phyloP scores from a whole-genome alignment of 2,329 filamentous ascomycete genomes.

The Exserohilum turcica region DNA sequence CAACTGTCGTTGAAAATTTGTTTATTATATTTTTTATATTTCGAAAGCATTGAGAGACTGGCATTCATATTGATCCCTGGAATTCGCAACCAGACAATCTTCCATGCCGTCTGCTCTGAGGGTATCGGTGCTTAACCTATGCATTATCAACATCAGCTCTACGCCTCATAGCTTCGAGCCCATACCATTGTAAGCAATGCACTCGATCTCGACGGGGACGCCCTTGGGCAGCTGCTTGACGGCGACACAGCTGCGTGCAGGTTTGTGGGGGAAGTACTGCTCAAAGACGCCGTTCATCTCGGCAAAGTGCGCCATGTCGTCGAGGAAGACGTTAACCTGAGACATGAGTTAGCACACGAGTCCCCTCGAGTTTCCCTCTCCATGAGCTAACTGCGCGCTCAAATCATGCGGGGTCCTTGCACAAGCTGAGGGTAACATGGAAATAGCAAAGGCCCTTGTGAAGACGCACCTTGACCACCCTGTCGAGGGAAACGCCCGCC shows the following conservation, averaged over 20 bases:
- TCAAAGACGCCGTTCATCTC: conserved; percentile 86
- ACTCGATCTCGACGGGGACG: conserved; percentile 89
- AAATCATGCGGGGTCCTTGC: background rate
- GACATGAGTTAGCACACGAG: background rate
- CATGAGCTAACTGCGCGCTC: background rate
- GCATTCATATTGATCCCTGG: background rate
- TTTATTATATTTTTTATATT: too few relatives aligned
- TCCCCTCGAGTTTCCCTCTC: too few relatives aligned
- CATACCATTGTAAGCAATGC: conserved; percentile 66
- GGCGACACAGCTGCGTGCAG: conserved; percentile 85
- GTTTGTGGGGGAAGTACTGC: conserved; percentile 81
- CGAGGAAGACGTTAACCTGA: conserved; percentile 73
- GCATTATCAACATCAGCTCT: conserved; percentile 13
- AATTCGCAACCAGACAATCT: too few relatives aligned
- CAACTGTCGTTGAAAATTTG: background rate
- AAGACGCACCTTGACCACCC: conserved; percentile 76
- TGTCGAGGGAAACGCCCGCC: conserved; percentile 76
- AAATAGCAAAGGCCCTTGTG: too few relatives aligned
- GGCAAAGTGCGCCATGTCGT: conserved; percentile 87
- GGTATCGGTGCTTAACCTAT: conserved; percentile 16
- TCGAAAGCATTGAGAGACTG: too few relatives aligned
- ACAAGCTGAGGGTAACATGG: too few relatives aligned
- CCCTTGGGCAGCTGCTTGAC: conserved; percentile 87
- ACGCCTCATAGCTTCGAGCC: conserved; percentile 25
- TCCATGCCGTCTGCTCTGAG: background rate